Evolutionary conservation across 345 rosid genomes (phyloP), one percentile per base, ranked within the genome.

Genomic region (Acer yangbiense): DNA sequence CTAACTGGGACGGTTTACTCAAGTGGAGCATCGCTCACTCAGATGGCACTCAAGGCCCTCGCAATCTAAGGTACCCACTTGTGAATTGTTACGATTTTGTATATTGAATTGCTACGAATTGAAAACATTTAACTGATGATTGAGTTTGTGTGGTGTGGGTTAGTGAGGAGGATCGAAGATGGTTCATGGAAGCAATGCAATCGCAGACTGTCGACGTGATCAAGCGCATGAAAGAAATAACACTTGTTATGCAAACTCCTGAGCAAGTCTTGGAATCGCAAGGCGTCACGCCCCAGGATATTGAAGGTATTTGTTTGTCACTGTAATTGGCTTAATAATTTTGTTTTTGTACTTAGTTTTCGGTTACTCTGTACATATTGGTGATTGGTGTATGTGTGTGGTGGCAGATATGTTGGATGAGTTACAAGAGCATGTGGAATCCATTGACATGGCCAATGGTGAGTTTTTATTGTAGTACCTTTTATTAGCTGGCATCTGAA

Each of bases 131-230:
- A 4, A 52, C 35, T 29, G 11, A 58, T 39, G 25, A 21, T 55
- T 32, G 52, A 16, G 65, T 66, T 67, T 44, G 23, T 8, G 46
- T 43, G 46, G 2, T 17, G 10, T 66, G 29, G 58, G 29, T 16
- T 72, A 95, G 97, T 52, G 98, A 93, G 88, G 97, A 95, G 81
- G 98, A 93, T 83, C 78, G 90, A 74, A 90, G 23, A 85, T 95
- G 98, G 99, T 95, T 95, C 72, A 88, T 89, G 97, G 98, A 93
- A 84, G 98, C 99, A 29, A 90, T 95, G 98, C 99, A 95, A 85
- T 69, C 89, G 48, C 93, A 91, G 71, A 88, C 76, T 2, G 83
- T 92, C 64, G 98, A 92, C 79, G 97, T 93, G 35, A 76, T 90
- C 27, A 80, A 87, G 78, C 92, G 98, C 32, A 92, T 95, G 99